A percentile compares a stretch with the other conserved stretches of the same genome.
phyloP scores from a whole-genome alignment of 2,329 filamentous ascomycete genomes.

The Graphiopsis chlorocephala region DNA sequence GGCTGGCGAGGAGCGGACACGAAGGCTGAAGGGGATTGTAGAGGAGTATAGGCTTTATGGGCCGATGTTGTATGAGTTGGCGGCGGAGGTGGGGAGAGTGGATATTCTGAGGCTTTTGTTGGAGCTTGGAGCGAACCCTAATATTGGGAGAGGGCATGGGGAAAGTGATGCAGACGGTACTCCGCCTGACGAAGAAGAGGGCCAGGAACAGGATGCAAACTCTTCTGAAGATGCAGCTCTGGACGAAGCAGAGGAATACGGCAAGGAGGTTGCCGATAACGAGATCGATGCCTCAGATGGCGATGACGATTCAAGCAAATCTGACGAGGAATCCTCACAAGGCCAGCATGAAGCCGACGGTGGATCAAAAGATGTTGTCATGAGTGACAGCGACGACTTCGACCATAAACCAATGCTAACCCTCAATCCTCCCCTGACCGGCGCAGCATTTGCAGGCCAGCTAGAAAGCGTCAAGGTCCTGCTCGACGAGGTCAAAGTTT shows the following conservation, averaged over 20 bases:
- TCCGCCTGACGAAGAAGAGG: neutral
- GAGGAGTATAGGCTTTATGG: neutral
- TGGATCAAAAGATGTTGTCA: neutral
- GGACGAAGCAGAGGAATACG: neutral
- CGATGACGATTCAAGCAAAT: neutral
- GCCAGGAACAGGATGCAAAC: neutral
- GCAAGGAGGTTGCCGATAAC: too few species aligned
- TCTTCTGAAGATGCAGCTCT: neutral
- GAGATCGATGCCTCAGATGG: neutral
- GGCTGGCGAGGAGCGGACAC: conserved; percentile 1
- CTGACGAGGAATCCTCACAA: neutral
- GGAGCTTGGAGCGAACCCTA: neutral
- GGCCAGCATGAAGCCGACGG: neutral
- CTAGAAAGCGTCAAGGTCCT: conserved; percentile 4
- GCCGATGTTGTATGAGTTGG: neutral
- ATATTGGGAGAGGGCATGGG: neutral
- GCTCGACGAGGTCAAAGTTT: neutral
- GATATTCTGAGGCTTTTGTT: neutral
- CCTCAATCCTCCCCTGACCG: neutral
- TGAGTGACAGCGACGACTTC: neutral
- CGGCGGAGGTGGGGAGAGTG: neutral
- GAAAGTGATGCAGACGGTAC: neutral
- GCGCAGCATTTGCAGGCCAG: neutral
- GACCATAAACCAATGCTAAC: neutral
- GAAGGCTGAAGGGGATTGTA: neutral